Evolutionary conservation across 163 green algal genomes (phyloP).

Genomic region (Volvox carteri): DNA sequence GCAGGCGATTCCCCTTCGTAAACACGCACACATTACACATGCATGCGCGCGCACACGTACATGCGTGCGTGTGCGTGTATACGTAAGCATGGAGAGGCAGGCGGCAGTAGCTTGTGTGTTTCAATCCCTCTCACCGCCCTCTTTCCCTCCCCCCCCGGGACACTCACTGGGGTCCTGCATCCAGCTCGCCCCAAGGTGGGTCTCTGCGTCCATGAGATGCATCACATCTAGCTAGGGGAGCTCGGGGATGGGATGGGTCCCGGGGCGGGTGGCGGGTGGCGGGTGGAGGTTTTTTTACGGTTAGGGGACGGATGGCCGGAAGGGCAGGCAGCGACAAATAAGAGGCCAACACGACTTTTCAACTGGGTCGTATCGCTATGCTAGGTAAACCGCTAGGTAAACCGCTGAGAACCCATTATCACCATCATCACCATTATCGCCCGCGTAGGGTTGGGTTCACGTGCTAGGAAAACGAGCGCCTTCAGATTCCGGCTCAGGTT

Average conservation of each 20-base stretch:
- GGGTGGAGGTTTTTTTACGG: not conserved
- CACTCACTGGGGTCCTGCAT: slow-evolving; percentile 39
- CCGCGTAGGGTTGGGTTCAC: no score
- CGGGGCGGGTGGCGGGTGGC: not conserved
- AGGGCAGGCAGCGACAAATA: not conserved
- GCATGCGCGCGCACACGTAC: not conserved
- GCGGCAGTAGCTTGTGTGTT: not conserved
- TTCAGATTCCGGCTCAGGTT: no score
- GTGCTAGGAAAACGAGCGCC: no score
- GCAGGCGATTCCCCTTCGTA: not conserved
- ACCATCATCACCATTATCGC: no score
- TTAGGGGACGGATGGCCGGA: not conserved
- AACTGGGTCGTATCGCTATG: not conserved
- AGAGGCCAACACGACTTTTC: not conserved
- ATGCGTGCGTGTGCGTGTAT: not conserved
- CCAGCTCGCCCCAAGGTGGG: not conserved
- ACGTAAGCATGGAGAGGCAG: not conserved
- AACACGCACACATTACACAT: not conserved
- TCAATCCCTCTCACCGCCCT: not conserved
- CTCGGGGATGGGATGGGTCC: not conserved
- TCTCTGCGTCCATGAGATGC: not conserved
- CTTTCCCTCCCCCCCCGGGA: not conserved
- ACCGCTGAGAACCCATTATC: not conserved
- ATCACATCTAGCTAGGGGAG: slow-evolving; percentile 32
- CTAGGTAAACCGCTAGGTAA: not conserved